Percentiles rank a stretch among this genome's conserved stretches.
phyloP scores from a whole-genome alignment of 192 early-diverging fungal species.

The Podochytrium sp. region DNA sequence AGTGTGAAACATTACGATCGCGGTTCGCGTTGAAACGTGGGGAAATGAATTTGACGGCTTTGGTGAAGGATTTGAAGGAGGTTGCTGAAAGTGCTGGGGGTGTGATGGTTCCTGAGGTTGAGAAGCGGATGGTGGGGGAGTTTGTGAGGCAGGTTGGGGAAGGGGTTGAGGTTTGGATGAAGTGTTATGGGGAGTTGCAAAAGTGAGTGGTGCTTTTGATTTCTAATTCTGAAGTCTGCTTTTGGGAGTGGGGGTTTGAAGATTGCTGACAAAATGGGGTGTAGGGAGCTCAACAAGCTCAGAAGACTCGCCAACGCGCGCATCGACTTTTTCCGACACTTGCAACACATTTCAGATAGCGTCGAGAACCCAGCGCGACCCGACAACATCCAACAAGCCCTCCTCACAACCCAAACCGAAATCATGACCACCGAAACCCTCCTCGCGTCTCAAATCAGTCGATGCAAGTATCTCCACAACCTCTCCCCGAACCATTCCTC shows the following conservation, averaged over 20 bases:
- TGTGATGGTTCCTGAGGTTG: slow-evolving; percentile 23
- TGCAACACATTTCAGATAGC: slow-evolving; percentile 47
- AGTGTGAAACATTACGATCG: slow-evolving; percentile 5
- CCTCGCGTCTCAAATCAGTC: slow-evolving; percentile 19
- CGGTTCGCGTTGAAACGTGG: slow-evolving; percentile 6
- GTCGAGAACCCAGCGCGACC: slow-evolving; percentile 36
- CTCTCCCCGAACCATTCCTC: not conserved
- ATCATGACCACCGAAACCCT: not conserved
- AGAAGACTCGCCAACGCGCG: slow-evolving; percentile 45
- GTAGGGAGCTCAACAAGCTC: slow-evolving; percentile 39
- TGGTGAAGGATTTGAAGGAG: slow-evolving; percentile 32
- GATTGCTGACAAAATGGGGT: not conserved
- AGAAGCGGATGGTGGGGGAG: slow-evolving; percentile 10
- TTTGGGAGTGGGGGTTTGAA: too few relatives aligned
- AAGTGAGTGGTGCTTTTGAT: slow-evolving; percentile 16
- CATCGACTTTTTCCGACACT: slow-evolving; percentile 42
- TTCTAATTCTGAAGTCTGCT: not conserved
- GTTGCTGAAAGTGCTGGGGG: not conserved
- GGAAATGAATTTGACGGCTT: not conserved
- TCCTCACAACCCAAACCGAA: slow-evolving; percentile 17
- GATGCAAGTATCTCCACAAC: slow-evolving; percentile 23
- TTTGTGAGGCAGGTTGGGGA: not conserved
- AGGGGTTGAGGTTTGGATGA: slow-evolving; percentile 18
- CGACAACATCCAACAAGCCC: slow-evolving; percentile 9
- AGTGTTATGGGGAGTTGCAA: slow-evolving; percentile 25